A percentile compares a stretch with the other conserved stretches of the same genome.
These are phyloP conservation scores for Suhomyces sp. DNA, from an alignment of 805 yeast species.

Conservation along the genomic window DNA sequence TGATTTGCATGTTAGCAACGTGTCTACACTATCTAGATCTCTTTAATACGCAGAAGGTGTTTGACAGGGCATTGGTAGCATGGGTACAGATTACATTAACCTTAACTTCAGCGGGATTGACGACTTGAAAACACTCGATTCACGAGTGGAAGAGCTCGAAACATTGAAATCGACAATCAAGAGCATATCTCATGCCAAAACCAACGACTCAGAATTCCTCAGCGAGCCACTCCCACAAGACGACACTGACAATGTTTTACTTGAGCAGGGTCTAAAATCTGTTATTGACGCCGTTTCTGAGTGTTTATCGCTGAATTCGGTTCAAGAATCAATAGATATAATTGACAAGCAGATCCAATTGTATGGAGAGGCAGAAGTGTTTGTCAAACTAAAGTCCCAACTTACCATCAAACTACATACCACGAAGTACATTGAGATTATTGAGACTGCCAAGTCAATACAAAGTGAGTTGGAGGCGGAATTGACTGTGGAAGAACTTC, in stretches of 20 bases:
- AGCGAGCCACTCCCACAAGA: not conserved
- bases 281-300: not conserved
- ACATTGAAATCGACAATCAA: constrained; percentile 10
- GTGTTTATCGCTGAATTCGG: constrained; percentile 2
- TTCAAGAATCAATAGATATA: constrained; percentile 2
- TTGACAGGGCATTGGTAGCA: not conserved
- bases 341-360: constrained; percentile 11
- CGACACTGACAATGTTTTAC: constrained; percentile 10
- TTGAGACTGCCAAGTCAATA: constrained; percentile 5
- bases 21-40: not conserved
- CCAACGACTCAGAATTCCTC: not conserved
- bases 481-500: not conserved
- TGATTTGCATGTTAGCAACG: constrained; percentile 1
- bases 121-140: constrained; percentile 31
- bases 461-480: not conserved
- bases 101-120: constrained; percentile 28
- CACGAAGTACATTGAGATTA: not conserved
- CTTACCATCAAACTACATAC: constrained; percentile 3
- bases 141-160: constrained; percentile 23
- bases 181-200: constrained; percentile 14
- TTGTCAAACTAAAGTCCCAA: constrained; percentile 5
- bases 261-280: constrained; percentile 5
- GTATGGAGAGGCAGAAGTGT: constrained; percentile 9
- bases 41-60: not conserved
- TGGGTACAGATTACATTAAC: constrained; percentile 28